These are phyloP conservation scores for Suillus subaureus DNA, from an alignment of 768 basidiomycete species.

Conservation along the genomic window DNA sequence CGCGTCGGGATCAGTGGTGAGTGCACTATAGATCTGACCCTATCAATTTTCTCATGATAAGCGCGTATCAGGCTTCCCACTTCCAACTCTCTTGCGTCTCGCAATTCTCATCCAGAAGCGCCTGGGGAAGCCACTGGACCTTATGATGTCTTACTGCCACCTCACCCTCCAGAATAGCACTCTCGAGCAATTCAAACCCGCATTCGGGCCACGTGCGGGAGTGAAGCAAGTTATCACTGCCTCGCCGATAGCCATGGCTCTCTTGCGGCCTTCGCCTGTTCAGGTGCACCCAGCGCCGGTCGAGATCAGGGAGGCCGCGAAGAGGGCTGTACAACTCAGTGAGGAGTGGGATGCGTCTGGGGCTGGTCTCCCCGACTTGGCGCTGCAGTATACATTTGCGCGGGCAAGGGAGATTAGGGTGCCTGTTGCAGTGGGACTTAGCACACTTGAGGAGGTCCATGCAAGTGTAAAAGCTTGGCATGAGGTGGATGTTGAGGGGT, in stretches of 20 bases:
- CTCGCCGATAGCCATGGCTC: constrained; percentile 84
- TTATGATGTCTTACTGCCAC: constrained; percentile 81
- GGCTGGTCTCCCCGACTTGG: constrained; percentile 54
- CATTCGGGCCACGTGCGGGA: constrained; percentile 62
- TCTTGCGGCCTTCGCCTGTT: constrained; percentile 61
- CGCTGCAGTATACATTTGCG: constrained; percentile 71
- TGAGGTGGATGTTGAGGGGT: constrained; percentile 46
- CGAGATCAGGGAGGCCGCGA: constrained; percentile 45
- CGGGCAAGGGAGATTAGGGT: constrained; percentile 45
- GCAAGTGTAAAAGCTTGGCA: constrained; percentile 71
- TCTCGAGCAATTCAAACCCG: constrained; percentile 54
- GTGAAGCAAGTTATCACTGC: constrained; percentile 73
- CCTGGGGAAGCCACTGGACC: constrained; percentile 74
- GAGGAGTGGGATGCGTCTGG: constrained; percentile 43
- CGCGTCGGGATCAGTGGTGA: constrained; percentile 81
- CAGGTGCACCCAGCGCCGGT: constrained; percentile 78
- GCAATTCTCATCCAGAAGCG: constrained; percentile 71
- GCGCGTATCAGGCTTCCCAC: constrained; percentile 63
- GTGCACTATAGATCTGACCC: constrained; percentile 11
- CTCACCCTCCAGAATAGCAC: constrained; percentile 74
- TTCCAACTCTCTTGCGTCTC: constrained; percentile 83
- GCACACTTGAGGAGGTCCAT: constrained; percentile 73
- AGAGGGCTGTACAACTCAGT: constrained; percentile 35
- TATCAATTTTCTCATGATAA: background rate
- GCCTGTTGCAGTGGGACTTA: constrained; percentile 75